phyloP scores from a whole-genome alignment of 2,329 filamentous ascomycete species.

The Stemphylium beticola region DNA sequence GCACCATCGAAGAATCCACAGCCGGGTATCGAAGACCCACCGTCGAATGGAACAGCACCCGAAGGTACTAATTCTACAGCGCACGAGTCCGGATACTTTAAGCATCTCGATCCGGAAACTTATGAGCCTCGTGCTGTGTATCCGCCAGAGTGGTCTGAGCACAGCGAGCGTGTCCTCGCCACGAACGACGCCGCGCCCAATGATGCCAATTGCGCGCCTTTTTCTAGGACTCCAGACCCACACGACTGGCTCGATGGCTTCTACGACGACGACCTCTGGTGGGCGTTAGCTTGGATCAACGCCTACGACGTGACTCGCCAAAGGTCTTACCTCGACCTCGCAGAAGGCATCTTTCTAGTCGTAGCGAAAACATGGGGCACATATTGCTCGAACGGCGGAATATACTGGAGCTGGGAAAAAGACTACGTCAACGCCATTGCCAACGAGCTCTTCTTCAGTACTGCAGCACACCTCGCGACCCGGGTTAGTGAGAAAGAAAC shows the following conservation, averaged over 20 bases:
- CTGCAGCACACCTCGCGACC: conserved; percentile 63
- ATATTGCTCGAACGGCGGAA: conserved; percentile 55
- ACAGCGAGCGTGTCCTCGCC: conserved; percentile 7
- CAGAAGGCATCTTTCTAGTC: conserved; percentile 57
- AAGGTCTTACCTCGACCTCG: conserved; percentile 54
- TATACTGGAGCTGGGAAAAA: conserved; percentile 57
- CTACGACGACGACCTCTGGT: conserved; percentile 61
- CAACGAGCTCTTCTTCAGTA: conserved; percentile 63
- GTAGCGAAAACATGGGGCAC: conserved; percentile 49
- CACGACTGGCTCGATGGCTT: conserved; percentile 51
- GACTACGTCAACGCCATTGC: conserved; percentile 61
- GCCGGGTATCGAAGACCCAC: conserved; percentile 30
- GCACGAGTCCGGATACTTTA: conserved; percentile 28
- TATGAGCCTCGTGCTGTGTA: conserved; percentile 26
- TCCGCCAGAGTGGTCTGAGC: conserved; percentile 29
- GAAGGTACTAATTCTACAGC: conserved; percentile 10
- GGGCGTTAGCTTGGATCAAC: conserved; percentile 61
- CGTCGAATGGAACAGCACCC: background rate
- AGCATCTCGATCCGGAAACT: conserved; percentile 23
- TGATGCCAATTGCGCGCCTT: background rate
- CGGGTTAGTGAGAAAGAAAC: conserved; percentile 44
- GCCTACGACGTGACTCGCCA: conserved; percentile 61
- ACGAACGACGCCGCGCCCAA: background rate
- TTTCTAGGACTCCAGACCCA: conserved; percentile 17
- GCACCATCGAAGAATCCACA: conserved; percentile 42